A percentile compares a stretch with the other conserved stretches of the same genome.
These are phyloP conservation scores for Allantophomopsis lycopodina DNA, from an alignment of 2,329 filamentous ascomycete genomes.

Conservation along the genomic window DNA sequence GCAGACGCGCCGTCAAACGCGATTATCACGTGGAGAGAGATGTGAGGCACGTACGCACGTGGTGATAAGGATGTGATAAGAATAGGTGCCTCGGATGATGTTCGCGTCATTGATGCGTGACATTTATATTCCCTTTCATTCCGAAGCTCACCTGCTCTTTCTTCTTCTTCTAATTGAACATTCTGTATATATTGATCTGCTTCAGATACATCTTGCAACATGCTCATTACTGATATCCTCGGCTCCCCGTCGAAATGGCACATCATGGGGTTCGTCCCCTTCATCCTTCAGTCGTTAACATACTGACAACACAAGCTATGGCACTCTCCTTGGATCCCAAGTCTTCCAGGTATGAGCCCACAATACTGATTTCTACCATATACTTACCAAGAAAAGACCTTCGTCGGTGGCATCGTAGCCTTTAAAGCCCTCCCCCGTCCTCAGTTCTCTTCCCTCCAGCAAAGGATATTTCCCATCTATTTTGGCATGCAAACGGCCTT, in stretches of 20 bases:
- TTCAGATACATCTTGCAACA: slow-evolving; percentile 8
- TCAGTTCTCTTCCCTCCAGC: slow-evolving; percentile 71
- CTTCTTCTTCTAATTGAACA: neutral
- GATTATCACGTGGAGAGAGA: neutral
- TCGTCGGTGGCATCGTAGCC: slow-evolving; percentile 60
- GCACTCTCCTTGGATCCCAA: slow-evolving; percentile 72
- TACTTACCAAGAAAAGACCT: slow-evolving; percentile 38
- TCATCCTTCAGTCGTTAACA: neutral
- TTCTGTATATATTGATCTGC: neutral
- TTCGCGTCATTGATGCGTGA: no score
- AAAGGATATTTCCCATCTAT: slow-evolving; percentile 74
- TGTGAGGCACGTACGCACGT: neutral
- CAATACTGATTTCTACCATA: neutral
- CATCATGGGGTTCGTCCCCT: slow-evolving; percentile 45
- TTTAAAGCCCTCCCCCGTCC: slow-evolving; percentile 66
- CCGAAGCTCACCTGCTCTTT: no score
- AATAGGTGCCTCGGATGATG: no score
- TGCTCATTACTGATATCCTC: slow-evolving; percentile 28
- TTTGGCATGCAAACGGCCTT: slow-evolving; percentile 71
- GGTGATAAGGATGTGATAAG: neutral
- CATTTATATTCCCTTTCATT: no score
- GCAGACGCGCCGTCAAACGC: slow-evolving; percentile 3
- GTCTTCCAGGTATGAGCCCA: slow-evolving; percentile 58
- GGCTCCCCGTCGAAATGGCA: slow-evolving; percentile 61
- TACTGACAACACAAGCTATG: slow-evolving; percentile 45